These are phyloP conservation scores for Paspalum notatum DNA, from an alignment of 176 grass and related monocot species.

Conservation along the genomic window DNA sequence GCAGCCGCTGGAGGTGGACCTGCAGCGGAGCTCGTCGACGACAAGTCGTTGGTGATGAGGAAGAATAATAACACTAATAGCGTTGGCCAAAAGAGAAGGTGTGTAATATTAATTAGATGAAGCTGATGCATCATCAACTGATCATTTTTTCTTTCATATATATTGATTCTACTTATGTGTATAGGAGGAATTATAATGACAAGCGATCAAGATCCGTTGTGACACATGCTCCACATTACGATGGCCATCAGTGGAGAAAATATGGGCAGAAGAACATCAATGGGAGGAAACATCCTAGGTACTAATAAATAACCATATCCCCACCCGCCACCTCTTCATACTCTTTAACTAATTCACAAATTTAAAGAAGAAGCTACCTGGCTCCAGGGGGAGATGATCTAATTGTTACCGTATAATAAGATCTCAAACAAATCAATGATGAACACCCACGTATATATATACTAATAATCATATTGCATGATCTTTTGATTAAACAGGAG, in stretches of 20 bases:
- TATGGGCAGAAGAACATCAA: conserved; percentile 60
- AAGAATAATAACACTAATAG: neutral
- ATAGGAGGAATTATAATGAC: conserved; percentile 3
- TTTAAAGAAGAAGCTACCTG: too few species aligned
- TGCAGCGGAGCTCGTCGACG: neutral
- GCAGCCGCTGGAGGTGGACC: neutral
- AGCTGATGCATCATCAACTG: neutral
- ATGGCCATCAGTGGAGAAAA: conserved; percentile 59
- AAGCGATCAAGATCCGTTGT: conserved; percentile 4
- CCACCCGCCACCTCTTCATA: too few species aligned
- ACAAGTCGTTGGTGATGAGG: neutral
- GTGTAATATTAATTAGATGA: neutral
- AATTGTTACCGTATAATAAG: neutral
- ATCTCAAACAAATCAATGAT: neutral
- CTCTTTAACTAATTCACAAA: too few species aligned
- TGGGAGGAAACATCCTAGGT: conserved; percentile 42
- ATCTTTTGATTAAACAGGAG: conserved; percentile 6
- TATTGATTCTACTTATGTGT: neutral
- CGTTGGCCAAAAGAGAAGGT: conserved; percentile 23
- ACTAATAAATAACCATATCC: neutral
- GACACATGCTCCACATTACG: conserved; percentile 39
- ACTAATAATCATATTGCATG: neutral
- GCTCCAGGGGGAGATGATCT: too few species aligned
- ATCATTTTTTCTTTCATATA: neutral
- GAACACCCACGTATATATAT: neutral